A percentile compares a stretch with the other conserved stretches of the same genome.
Evolutionary conservation across 1,284 basidiomycete species (phyloP).

Genomic region (Melanopsichium pennsylvanicum): DNA sequence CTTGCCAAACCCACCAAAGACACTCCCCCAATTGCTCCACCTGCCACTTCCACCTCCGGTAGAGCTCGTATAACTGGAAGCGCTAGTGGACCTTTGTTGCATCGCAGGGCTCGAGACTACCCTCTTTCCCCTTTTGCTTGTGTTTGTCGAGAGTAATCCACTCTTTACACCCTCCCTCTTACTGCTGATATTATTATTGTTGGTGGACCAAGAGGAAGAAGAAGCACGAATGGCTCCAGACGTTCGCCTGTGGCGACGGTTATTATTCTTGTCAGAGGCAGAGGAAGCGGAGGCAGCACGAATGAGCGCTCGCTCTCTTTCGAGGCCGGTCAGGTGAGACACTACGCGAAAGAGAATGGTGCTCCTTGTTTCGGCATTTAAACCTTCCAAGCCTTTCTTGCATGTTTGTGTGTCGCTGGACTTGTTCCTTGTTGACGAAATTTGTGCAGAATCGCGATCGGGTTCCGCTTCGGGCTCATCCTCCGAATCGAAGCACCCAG

Average conservation of each 20-base stretch:
- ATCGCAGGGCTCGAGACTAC: slow-evolving; percentile 30
- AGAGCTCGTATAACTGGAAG: slow-evolving; percentile 26
- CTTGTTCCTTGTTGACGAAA: no score
- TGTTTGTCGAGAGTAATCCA: slow-evolving; percentile 17
- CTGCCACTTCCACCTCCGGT: slow-evolving; percentile 20
- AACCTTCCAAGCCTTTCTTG: no score
- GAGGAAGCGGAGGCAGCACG: slow-evolving; percentile 35
- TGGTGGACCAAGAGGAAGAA: slow-evolving; percentile 8
- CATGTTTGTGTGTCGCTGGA: no score
- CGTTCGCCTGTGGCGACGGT: slow-evolving; percentile 20
- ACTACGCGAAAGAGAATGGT: slow-evolving; percentile 32
- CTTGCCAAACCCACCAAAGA: slow-evolving; percentile 33
- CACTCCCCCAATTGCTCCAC: slow-evolving; percentile 47
- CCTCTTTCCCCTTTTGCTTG: slow-evolving; percentile 25
- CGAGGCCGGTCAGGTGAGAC: slow-evolving; percentile 45
- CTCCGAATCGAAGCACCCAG: slow-evolving; percentile 35
- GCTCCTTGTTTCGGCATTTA: slow-evolving; percentile 19
- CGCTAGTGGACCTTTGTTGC: slow-evolving; percentile 29
- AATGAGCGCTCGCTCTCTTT: slow-evolving; percentile 37
- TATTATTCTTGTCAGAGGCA: no score
- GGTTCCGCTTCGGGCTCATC: slow-evolving; percentile 7
- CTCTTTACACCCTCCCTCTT: no score
- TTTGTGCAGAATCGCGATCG: no score
- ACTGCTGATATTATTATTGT: slow-evolving; percentile 31
- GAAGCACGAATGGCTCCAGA: slow-evolving; percentile 36